A percentile compares a stretch with the other conserved stretches of the same genome.
Evolutionary conservation across 139 green algal genomes (phyloP).

Genomic region (Chlamydomonas applanata): DNA sequence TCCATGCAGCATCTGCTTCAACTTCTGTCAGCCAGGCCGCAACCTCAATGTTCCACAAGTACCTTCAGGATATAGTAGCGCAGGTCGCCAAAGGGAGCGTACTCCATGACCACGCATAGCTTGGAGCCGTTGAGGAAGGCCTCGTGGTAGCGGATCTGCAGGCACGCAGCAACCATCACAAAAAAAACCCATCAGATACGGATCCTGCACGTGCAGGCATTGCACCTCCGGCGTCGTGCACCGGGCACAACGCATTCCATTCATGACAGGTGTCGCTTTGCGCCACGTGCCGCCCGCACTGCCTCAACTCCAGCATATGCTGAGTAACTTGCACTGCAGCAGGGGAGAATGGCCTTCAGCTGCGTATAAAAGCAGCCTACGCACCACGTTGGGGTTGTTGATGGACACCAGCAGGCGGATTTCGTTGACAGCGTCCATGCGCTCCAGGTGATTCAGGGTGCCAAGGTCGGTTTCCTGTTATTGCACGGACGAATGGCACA

Average conservation of each 20-base stretch:
- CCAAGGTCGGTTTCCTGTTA: constrained; percentile 67
- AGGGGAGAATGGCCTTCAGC: not conserved
- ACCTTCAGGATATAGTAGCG: constrained; percentile 50
- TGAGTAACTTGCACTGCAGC: not conserved
- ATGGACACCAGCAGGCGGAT: constrained; percentile 73
- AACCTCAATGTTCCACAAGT: too few relatives aligned
- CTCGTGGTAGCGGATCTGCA: constrained; percentile 69
- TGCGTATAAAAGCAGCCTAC: not conserved
- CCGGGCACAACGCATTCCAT: not conserved
- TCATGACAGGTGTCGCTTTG: not conserved
- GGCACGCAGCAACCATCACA: too few relatives aligned
- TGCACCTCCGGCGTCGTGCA: not conserved
- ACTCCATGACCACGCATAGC: constrained; percentile 85
- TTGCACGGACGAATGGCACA: too few relatives aligned
- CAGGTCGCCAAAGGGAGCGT: constrained; percentile 68
- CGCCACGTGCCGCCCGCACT: too few relatives aligned
- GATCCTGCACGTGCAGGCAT: not conserved
- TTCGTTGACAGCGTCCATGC: constrained; percentile 73
- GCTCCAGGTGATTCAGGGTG: constrained; percentile 64
- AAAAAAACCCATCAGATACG: not conserved
- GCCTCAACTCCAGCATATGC: too few relatives aligned
- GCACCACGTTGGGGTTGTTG: constrained; percentile 57
- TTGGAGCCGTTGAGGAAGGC: constrained; percentile 73
- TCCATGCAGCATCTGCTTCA: too few relatives aligned
- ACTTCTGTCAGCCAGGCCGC: too few relatives aligned